phyloP scores from a whole-genome alignment of 1,139 yeast genomes.

The Taphrina betulina region DNA sequence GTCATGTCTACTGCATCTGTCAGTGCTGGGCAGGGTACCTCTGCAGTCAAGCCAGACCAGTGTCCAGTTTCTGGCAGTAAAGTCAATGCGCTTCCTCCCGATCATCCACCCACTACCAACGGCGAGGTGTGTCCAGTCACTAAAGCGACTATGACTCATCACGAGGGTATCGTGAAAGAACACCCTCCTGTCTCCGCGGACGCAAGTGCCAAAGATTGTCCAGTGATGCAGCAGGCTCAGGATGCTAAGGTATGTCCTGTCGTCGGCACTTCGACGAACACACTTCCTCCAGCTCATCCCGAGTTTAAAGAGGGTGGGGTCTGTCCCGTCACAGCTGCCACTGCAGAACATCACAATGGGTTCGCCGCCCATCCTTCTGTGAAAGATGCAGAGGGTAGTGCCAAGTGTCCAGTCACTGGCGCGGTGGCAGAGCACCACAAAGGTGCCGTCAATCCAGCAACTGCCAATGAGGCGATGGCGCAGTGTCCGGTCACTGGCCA shows the following conservation, averaged over 20 bases:
- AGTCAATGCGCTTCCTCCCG: constrained; percentile 24
- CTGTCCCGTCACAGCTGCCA: constrained; percentile 25
- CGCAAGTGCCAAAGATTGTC: constrained; percentile 23
- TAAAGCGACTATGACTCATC: constrained; percentile 23
- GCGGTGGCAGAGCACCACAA: constrained; percentile 14
- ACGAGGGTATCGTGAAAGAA: constrained; percentile 18
- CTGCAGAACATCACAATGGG: constrained; percentile 19
- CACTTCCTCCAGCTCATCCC: constrained; percentile 24
- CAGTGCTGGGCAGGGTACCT: background rate
- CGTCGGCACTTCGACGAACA: constrained; percentile 15
- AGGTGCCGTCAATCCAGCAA: background rate
- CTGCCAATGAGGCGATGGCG: constrained; percentile 5
- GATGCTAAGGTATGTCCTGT: constrained; percentile 30
- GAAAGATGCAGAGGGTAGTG: constrained; percentile 11
- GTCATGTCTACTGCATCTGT: background rate
- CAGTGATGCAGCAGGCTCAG: constrained; percentile 19
- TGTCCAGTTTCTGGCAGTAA: constrained; percentile 29
- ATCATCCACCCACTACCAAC: constrained; percentile 27
- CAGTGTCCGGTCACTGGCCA: constrained; percentile 32
- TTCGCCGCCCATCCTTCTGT: constrained; percentile 20
- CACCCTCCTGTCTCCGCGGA: constrained; percentile 18
- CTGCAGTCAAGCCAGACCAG: constrained; percentile 1
- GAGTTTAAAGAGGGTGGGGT: constrained; percentile 6
- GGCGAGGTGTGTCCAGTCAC: constrained; percentile 31
- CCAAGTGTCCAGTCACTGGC: constrained; percentile 24